A percentile compares a stretch with the other conserved stretches of the same genome.
Conservation (phyloP, 2,329 filamentous ascomycete species). For the Hymenoscyphus fraxineus region DNA sequence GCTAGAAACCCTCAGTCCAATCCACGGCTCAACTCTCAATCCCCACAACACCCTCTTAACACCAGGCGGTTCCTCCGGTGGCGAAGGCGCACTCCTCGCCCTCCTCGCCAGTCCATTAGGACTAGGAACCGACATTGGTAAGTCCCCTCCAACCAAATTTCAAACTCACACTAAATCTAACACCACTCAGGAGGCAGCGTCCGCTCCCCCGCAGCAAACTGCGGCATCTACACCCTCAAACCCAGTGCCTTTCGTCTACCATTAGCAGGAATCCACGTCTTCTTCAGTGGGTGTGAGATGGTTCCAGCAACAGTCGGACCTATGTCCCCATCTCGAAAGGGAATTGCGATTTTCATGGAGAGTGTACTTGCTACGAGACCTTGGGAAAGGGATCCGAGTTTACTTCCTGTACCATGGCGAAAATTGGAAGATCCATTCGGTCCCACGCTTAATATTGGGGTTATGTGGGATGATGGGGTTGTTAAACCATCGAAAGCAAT, state of each 20-base stretch:
- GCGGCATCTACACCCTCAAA: constrained; percentile 28
- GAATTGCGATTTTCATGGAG: constrained; percentile 36
- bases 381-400: constrained; percentile 35
- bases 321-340: constrained; percentile 29
- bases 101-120: constrained; percentile 40
- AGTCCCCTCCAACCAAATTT: neutral
- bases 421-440: constrained; percentile 14
- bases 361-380: constrained; percentile 34
- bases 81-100: constrained; percentile 49
- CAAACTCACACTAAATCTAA: neutral
- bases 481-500: constrained; percentile 36
- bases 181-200: constrained; percentile 35
- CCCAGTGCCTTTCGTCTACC: constrained; percentile 30
- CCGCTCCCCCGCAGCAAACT: constrained; percentile 38
- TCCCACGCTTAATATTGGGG: constrained; percentile 30
- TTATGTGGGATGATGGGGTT: constrained; percentile 35
- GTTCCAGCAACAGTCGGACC: constrained; percentile 26
- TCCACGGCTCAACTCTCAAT: constrained; percentile 50
- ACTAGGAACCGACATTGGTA: constrained; percentile 41
- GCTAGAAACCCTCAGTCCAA: constrained; percentile 55
- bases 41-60: constrained; percentile 50
- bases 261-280: constrained; percentile 28
- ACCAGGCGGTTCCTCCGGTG: constrained; percentile 60
- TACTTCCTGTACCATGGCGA: constrained; percentile 37
- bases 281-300: neutral